Conservation (phyloP, 2,329 filamentous ascomycete genomes). For the Monosporascus sp. region DNA sequence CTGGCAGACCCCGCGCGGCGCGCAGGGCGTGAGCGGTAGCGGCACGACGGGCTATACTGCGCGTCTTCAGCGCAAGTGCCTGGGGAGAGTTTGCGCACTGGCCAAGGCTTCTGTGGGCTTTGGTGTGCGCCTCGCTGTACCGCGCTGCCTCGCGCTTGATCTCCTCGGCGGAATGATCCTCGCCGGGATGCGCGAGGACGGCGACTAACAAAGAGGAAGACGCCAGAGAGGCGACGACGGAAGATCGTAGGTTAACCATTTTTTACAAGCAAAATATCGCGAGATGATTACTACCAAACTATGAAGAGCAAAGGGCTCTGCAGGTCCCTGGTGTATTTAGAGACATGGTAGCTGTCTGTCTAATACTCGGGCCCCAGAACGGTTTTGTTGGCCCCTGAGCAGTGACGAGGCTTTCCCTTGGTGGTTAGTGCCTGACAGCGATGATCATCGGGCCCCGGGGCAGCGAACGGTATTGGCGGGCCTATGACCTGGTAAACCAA, state of each 20-base stretch:
- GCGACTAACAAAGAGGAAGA: constrained; percentile 14
- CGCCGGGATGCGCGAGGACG: constrained; percentile 32
- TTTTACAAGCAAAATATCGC: background rate
- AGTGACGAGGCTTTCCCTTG: too few relatives aligned
- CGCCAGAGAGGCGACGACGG: constrained; percentile 19
- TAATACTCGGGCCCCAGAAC: too few relatives aligned
- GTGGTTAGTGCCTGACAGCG: too few relatives aligned
- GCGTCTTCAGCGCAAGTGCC: constrained; percentile 30
- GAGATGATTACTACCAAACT: too few relatives aligned
- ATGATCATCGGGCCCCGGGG: too few relatives aligned
- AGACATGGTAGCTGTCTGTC: too few relatives aligned
- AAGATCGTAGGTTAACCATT: constrained; percentile 20
- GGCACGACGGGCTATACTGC: constrained; percentile 31
- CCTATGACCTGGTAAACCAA: too few relatives aligned
- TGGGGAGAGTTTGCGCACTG: constrained; percentile 30
- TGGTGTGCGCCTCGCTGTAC: constrained; percentile 26
- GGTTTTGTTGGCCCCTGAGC: too few relatives aligned
- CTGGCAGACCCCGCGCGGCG: constrained; percentile 25
- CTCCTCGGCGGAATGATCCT: constrained; percentile 23
- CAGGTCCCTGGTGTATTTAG: too few relatives aligned
- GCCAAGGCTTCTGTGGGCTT: constrained; percentile 30
- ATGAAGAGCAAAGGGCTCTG: too few relatives aligned
- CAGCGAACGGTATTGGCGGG: too few relatives aligned
- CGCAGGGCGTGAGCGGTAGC: constrained; percentile 30
- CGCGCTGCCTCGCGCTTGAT: constrained; percentile 25